phyloP scores from a whole-genome alignment of 148 eudicot species.

The Fagopyrum homotropicum region DNA sequence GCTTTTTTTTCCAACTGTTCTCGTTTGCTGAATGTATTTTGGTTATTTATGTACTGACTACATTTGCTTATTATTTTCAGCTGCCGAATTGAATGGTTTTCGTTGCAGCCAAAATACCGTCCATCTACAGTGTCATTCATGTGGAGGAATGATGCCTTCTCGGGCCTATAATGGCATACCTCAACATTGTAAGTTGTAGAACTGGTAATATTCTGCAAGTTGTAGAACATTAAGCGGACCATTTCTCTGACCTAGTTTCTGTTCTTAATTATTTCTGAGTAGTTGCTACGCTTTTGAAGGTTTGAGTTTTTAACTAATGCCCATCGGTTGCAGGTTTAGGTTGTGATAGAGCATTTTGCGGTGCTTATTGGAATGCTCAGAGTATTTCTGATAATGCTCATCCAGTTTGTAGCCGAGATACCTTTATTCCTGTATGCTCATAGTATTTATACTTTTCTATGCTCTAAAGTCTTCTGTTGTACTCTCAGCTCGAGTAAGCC shows the following conservation, averaged over 20 bases:
- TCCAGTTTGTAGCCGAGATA: slow-evolving; percentile 57
- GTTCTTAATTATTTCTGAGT: background rate
- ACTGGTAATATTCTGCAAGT: background rate
- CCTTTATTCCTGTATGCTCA: slow-evolving; percentile 63
- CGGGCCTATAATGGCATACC: slow-evolving; percentile 48
- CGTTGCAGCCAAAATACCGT: slow-evolving; percentile 53
- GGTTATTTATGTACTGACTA: background rate
- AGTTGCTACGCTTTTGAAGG: background rate
- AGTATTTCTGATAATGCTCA: slow-evolving; percentile 28
- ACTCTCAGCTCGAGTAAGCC: background rate
- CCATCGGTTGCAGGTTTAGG: slow-evolving; percentile 57
- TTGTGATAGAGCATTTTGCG: slow-evolving; percentile 87
- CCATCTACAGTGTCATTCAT: slow-evolving; percentile 83
- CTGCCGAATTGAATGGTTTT: slow-evolving; percentile 49
- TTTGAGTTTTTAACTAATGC: background rate
- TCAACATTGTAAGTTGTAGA: slow-evolving; percentile 56
- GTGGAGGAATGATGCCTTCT: slow-evolving; percentile 97
- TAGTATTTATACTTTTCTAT: background rate
- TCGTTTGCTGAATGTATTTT: background rate
- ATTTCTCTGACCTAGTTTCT: background rate
- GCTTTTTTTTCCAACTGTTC: background rate
- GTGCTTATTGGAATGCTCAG: slow-evolving; percentile 78
- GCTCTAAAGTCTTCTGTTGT: background rate
- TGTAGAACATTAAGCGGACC: background rate
- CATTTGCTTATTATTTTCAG: slow-evolving; percentile 25